Evolutionary conservation across 352 stramenopile species (phyloP).

Genomic region (Globisporangium takayamanum): DNA sequence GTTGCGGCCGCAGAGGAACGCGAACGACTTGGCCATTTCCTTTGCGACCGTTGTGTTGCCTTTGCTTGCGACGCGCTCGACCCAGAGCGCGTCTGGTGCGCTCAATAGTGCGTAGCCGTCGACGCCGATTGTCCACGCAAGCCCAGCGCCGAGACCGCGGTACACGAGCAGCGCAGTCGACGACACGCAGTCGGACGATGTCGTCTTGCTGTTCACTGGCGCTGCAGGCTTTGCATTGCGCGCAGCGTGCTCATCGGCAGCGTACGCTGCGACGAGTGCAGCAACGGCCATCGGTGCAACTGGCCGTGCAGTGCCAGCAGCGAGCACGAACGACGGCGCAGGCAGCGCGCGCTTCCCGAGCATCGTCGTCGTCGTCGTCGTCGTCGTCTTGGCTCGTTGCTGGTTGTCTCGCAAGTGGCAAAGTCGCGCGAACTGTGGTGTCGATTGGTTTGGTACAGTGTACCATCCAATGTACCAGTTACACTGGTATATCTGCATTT

Average conservation of each 20-base stretch:
- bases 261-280: slow-evolving; percentile 1
- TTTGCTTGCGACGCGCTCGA: slow-evolving; percentile 22
- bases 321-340: neutral
- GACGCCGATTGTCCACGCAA: slow-evolving; percentile 73
- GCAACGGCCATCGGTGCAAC: neutral
- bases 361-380: neutral
- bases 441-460: slow-evolving; percentile 1
- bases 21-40: slow-evolving; percentile 29
- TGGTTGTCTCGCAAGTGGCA: neutral
- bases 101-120: slow-evolving; percentile 54
- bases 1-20: slow-evolving; percentile 36
- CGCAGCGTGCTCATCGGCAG: neutral
- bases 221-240: slow-evolving; percentile 7
- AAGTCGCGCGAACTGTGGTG: neutral
- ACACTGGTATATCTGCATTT: neutral
- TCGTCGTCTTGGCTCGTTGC: neutral
- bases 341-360: slow-evolving; percentile 3
- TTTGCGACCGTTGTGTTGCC: slow-evolving; percentile 16
- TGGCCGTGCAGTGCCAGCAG: neutral
- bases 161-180: slow-evolving; percentile 54
- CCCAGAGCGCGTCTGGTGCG: slow-evolving; percentile 31
- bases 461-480: neutral
- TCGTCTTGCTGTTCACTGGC: slow-evolving; percentile 21
- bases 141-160: slow-evolving; percentile 50
- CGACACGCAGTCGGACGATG: slow-evolving; percentile 53